phyloP scores from a whole-genome alignment of 2,329 filamentous ascomycete species.

The Cladosporium velox region DNA sequence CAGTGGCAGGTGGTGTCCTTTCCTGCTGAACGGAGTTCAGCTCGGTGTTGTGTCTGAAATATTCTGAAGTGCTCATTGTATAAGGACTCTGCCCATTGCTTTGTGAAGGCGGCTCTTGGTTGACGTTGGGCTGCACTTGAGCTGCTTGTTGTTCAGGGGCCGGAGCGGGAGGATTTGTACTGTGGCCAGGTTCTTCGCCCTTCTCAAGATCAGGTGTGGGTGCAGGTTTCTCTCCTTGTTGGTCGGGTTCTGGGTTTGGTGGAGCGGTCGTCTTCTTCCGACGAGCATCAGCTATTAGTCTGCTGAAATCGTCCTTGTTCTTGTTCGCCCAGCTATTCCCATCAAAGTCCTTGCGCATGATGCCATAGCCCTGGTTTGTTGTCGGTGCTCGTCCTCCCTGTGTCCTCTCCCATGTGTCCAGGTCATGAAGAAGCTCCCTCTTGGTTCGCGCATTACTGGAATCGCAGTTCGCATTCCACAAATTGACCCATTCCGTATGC shows the following conservation, averaged over 20 bases:
- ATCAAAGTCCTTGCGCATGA: conserved; percentile 90
- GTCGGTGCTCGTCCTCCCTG: conserved; percentile 63
- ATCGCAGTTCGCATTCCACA: conserved; percentile 98
- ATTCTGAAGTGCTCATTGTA: not conserved
- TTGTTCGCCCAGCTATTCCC: conserved; percentile 71
- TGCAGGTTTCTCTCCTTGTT: not conserved
- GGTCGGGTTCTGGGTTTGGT: conserved; percentile 15
- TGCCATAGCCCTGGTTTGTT: conserved; percentile 42
- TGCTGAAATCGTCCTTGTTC: conserved; percentile 74
- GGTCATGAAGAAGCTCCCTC: conserved; percentile 70
- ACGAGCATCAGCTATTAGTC: conserved; percentile 75
- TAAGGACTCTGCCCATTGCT: not conserved
- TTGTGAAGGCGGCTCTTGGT: not conserved
- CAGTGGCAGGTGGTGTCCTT: not conserved
- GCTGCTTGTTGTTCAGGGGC: not conserved
- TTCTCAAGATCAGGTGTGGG: not conserved
- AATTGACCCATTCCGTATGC: conserved; percentile 89
- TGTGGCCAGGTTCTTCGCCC: conserved; percentile 20
- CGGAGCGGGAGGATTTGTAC: not conserved
- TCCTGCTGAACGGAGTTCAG: not conserved
- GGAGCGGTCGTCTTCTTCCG: conserved; percentile 47
- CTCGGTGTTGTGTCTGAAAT: not conserved
- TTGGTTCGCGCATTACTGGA: conserved; percentile 71
- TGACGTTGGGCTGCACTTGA: not conserved
- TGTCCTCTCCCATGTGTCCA: conserved; percentile 84